A percentile compares a stretch with the other conserved stretches of the same genome.
Conservation (phyloP, 2,329 filamentous ascomycete species). For the Aureobasidium uvarum region DNA sequence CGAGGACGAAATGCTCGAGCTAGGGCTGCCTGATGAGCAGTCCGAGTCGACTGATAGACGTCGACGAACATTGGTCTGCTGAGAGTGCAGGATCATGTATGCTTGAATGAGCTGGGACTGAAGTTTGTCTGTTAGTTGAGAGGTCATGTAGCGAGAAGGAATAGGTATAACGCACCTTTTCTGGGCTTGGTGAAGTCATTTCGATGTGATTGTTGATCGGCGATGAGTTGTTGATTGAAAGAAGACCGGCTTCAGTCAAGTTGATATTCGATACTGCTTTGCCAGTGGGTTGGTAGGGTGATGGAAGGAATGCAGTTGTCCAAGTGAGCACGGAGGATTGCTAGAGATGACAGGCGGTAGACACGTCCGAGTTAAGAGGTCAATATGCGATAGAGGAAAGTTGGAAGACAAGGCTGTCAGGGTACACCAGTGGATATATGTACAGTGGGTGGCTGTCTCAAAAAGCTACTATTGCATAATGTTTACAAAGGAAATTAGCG, state of each 20-base stretch:
- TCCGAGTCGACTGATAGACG: constrained; percentile 41
- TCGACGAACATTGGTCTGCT: constrained; percentile 43
- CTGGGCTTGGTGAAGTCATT: constrained; percentile 10
- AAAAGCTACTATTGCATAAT: constrained; percentile 14
- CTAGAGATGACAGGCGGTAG: background rate
- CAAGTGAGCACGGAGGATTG: constrained; percentile 3
- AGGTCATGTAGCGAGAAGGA: background rate
- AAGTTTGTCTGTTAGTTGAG: background rate
- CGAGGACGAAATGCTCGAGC: constrained; percentile 14
- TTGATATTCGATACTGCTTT: background rate
- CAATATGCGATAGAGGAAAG: constrained; percentile 7
- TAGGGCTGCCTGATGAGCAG: constrained; percentile 8
- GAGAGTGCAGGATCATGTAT: constrained; percentile 43
- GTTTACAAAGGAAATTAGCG: constrained; percentile 20
- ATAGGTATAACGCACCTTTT: constrained; percentile 3
- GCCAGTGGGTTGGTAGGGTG: constrained; percentile 2
- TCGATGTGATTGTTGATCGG: background rate
- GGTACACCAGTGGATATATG: constrained; percentile 17
- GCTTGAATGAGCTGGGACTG: constrained; percentile 36
- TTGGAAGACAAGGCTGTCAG: background rate
- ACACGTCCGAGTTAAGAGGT: constrained; percentile 1
- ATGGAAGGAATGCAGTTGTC: constrained; percentile 16
- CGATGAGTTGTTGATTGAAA: constrained; percentile 14
- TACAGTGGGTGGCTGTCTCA: background rate
- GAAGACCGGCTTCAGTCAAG: constrained; percentile 22